phyloP scores from a whole-genome alignment of 148 eudicot genomes.

The Chenopodium formosanum region DNA sequence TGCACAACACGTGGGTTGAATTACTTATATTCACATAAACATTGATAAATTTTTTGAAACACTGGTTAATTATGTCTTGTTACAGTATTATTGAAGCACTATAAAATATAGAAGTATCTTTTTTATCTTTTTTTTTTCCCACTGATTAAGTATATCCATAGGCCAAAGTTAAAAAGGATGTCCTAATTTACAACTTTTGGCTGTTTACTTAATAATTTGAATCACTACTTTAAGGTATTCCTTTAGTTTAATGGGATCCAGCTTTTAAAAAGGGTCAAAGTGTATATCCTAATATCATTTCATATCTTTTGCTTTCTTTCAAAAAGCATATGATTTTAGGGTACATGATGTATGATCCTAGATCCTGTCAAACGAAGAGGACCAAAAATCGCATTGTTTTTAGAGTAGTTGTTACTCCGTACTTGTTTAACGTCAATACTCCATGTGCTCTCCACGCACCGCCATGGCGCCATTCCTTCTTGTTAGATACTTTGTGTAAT shows the following conservation, averaged over 20 bases:
- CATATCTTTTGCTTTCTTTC: constrained; percentile 24
- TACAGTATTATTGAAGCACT: constrained; percentile 2
- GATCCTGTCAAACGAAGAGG: constrained; percentile 24
- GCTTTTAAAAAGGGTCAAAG: constrained; percentile 30
- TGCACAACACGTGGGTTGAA: constrained; percentile 17
- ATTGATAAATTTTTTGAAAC: neutral
- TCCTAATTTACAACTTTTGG: constrained; percentile 4
- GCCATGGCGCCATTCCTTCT: neutral
- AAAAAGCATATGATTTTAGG: constrained; percentile 26
- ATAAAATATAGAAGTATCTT: neutral
- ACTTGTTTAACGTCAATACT: neutral
- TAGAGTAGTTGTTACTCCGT: neutral
- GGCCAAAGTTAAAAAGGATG: neutral
- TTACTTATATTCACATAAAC: neutral
- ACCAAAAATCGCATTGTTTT: constrained; percentile 5
- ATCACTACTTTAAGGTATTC: neutral
- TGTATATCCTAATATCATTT: neutral
- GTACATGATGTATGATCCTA: constrained; percentile 14
- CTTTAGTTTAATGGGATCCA: constrained; percentile 28
- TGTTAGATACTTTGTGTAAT: too few relatives aligned
- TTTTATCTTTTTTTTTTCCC: neutral
- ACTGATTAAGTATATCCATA: neutral
- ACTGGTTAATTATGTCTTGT: neutral
- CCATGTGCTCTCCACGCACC: constrained; percentile 20
- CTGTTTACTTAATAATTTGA: neutral